These are phyloP conservation scores for Zygosaccharomyces lentus DNA, from an alignment of 805 yeast genomes.

Conservation along the genomic window DNA sequence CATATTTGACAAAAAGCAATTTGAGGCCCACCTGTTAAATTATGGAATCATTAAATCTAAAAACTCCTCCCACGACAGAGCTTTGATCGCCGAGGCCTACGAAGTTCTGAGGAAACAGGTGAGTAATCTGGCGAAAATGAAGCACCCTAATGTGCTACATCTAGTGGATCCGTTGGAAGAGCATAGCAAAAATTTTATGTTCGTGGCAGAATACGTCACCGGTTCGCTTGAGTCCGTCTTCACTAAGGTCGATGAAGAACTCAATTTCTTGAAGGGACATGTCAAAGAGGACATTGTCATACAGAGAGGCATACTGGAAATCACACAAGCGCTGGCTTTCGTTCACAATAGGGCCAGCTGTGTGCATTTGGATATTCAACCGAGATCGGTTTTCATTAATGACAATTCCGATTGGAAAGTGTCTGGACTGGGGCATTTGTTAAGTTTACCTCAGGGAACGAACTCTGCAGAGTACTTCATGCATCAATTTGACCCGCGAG, in stretches of 20 bases:
- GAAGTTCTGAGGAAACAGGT: slow-evolving; percentile 66
- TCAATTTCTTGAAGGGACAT: slow-evolving; percentile 34
- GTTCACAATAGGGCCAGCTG: slow-evolving; percentile 71
- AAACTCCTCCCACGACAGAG: slow-evolving; percentile 37
- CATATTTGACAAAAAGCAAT: slow-evolving; percentile 75
- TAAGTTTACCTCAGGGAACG: slow-evolving; percentile 45
- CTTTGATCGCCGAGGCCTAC: slow-evolving; percentile 55
- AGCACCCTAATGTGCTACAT: slow-evolving; percentile 84
- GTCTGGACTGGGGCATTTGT: slow-evolving; percentile 61
- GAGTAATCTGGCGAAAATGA: slow-evolving; percentile 66
- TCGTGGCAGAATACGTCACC: slow-evolving; percentile 79
- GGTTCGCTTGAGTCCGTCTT: slow-evolving; percentile 48
- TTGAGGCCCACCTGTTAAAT: slow-evolving; percentile 52
- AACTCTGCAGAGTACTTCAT: slow-evolving; percentile 56
- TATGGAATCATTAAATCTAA: slow-evolving; percentile 48
- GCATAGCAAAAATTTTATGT: slow-evolving; percentile 66
- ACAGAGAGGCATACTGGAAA: slow-evolving; percentile 77
- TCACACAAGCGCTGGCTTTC: slow-evolving; percentile 74
- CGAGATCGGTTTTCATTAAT: slow-evolving; percentile 70
- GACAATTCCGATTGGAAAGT: slow-evolving; percentile 93
- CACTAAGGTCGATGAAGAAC: slow-evolving; percentile 29
- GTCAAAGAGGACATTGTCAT: slow-evolving; percentile 68
- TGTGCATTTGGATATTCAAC: slow-evolving; percentile 75
- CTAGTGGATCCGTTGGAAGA: slow-evolving; percentile 88
- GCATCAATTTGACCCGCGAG: slow-evolving; percentile 68